phyloP scores from a whole-genome alignment of 2,329 filamentous ascomycete species.

The Neoscytalidium dimidiatum region DNA sequence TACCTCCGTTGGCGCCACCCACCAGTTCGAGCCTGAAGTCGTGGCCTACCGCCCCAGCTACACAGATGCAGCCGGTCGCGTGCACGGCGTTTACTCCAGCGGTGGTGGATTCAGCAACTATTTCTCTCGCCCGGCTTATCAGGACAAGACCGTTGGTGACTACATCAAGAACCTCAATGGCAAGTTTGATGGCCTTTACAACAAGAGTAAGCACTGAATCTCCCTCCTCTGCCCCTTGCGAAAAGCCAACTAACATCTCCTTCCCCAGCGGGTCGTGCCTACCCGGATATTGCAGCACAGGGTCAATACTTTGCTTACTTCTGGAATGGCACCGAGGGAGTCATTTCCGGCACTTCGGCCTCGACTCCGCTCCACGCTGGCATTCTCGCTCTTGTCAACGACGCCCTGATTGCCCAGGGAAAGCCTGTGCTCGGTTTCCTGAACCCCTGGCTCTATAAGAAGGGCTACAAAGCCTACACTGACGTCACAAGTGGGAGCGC shows the following conservation, averaged over 20 bases:
- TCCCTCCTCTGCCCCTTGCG: not conserved
- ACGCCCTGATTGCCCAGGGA: conserved; percentile 48
- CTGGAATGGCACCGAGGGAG: conserved; percentile 23
- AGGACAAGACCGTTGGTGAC: conserved; percentile 41
- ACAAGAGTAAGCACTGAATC: conserved; percentile 27
- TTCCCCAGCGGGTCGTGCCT: conserved; percentile 44
- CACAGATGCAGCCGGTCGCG: conserved; percentile 26
- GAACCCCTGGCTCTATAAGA: conserved; percentile 47
- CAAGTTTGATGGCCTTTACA: conserved; percentile 43
- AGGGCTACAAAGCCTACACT: conserved; percentile 36
- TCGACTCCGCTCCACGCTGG: conserved; percentile 27
- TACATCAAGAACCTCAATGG: conserved; percentile 45
- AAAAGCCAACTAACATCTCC: not conserved
- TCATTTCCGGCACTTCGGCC: conserved; percentile 27
- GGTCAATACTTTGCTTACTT: conserved; percentile 35
- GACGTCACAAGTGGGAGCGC: conserved; percentile 42
- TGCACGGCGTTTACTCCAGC: conserved; percentile 25
- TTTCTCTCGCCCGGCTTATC: conserved; percentile 46
- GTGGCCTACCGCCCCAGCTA: conserved; percentile 25
- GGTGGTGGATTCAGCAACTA: conserved; percentile 40
- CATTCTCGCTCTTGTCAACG: conserved; percentile 44
- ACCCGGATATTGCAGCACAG: conserved; percentile 54
- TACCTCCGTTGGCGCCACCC: conserved; percentile 47
- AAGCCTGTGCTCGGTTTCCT: conserved; percentile 56
- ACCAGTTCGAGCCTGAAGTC: conserved; percentile 20